Conservation (phyloP, 1,284 basidiomycete species). For the Austroboletus sp. region DNA sequence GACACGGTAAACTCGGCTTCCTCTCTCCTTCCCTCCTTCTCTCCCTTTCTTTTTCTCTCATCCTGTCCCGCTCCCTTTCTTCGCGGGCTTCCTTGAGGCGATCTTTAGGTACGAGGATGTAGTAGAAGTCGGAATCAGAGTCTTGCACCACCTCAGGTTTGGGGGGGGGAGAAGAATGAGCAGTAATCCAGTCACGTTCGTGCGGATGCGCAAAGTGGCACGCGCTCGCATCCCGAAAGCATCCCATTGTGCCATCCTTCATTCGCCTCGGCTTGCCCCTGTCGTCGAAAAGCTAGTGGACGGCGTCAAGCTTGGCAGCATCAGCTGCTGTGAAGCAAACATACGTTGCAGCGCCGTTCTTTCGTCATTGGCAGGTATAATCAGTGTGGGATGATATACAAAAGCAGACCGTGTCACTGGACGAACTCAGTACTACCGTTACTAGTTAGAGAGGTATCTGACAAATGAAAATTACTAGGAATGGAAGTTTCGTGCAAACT, state of each 20-base stretch:
- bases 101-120: slow-evolving; percentile 11
- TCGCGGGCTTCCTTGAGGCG: slow-evolving; percentile 11
- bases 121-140: slow-evolving; percentile 22
- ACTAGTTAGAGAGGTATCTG: slow-evolving; percentile 9
- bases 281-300: slow-evolving; percentile 26
- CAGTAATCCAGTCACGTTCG: slow-evolving; percentile 25
- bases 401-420: no score
- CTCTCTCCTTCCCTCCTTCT: slow-evolving; percentile 4
- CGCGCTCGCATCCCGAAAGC: slow-evolving; percentile 14
- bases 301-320: slow-evolving; percentile 8
- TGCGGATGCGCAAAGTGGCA: slow-evolving; percentile 28
- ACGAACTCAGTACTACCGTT: not conserved
- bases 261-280: slow-evolving; percentile 23
- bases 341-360: slow-evolving; percentile 29
- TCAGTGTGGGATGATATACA: not conserved
- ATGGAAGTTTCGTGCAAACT: slow-evolving; percentile 7
- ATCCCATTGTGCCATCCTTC: slow-evolving; percentile 21
- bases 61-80: slow-evolving; percentile 9
- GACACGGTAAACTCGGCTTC: slow-evolving; percentile 6
- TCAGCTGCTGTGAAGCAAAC: slow-evolving; percentile 8
- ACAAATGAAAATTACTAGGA: slow-evolving; percentile 19
- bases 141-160: slow-evolving; percentile 19
- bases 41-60: slow-evolving; percentile 4
- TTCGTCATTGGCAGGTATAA: slow-evolving; percentile 11
- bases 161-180: slow-evolving; percentile 24